These are phyloP conservation scores for Clonostachys sp. DNA, from an alignment of 2,329 filamentous ascomycete species.

Conservation along the genomic window DNA sequence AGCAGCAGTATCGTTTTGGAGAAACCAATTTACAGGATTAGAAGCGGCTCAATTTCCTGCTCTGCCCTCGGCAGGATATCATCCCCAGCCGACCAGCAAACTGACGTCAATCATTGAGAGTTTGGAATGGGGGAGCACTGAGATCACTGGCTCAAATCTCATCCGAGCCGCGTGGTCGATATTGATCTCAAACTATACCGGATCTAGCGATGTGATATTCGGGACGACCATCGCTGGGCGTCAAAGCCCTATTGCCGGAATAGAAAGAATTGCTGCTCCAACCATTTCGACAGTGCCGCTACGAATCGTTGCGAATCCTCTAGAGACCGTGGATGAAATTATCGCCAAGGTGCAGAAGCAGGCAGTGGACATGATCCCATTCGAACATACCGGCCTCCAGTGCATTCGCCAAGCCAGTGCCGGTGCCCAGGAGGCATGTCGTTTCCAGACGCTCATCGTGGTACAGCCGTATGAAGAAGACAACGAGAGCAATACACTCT, in stretches of 20 bases:
- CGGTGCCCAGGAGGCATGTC: too few species aligned
- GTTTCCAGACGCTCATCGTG: too few species aligned
- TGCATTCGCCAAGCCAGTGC: neutral
- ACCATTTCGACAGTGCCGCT: constrained; percentile 14
- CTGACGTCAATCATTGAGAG: neutral
- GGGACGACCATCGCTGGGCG: constrained; percentile 9
- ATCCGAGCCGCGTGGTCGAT: constrained; percentile 6
- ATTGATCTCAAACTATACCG: neutral
- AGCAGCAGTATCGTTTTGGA: neutral
- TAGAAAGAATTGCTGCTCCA: constrained; percentile 12
- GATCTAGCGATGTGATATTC: neutral
- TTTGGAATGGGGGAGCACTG: neutral
- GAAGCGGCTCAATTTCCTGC: neutral
- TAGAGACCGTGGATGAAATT: constrained; percentile 1
- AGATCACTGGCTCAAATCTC: constrained; percentile 9
- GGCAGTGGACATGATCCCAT: constrained; percentile 1
- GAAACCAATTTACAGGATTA: neutral
- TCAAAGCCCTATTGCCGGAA: constrained; percentile 7
- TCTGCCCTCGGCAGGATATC: neutral
- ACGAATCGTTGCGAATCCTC: constrained; percentile 1
- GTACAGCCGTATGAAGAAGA: too few species aligned
- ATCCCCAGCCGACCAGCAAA: neutral
- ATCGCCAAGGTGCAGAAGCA: constrained; percentile 7
- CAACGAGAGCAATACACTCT: too few species aligned
- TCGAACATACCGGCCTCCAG: neutral